A percentile compares a stretch with the other conserved stretches of the same genome.
Evolutionary conservation across 2,329 filamentous ascomycete species (phyloP).

Genomic region (Ceratocystis alfenasii): DNA sequence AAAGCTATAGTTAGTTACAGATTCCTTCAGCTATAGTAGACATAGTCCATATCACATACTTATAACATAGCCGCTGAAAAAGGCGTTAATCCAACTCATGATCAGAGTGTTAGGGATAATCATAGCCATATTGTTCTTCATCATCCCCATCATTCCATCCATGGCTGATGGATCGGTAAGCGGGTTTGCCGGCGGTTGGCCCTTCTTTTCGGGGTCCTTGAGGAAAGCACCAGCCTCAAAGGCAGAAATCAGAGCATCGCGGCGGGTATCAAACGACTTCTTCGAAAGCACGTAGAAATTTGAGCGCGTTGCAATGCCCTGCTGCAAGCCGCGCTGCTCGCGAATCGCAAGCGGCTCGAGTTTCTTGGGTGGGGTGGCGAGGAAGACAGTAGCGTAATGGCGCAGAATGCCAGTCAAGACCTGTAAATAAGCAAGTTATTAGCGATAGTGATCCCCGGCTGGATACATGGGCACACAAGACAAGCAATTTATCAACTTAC

Average conservation of each 20-base stretch:
- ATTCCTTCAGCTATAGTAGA: background rate
- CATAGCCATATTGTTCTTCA: slow-evolving; percentile 99
- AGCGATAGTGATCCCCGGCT: background rate
- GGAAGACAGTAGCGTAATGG: slow-evolving; percentile 89
- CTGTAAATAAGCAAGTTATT: slow-evolving; percentile 26
- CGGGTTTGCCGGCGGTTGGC: slow-evolving; percentile 81
- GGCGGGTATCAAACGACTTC: slow-evolving; percentile 65
- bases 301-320: slow-evolving; percentile 69
- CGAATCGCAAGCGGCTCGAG: slow-evolving; percentile 62
- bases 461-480: background rate
- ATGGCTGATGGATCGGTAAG: slow-evolving; percentile 92
- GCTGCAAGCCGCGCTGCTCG: slow-evolving; percentile 74
- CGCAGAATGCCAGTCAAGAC: slow-evolving; percentile 89
- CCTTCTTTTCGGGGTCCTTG: slow-evolving; percentile 75
- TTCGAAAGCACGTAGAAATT: slow-evolving; percentile 72
- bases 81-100: slow-evolving; percentile 99
- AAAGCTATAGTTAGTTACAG: background rate
- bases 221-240: slow-evolving; percentile 81
- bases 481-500: slow-evolving; percentile 27
- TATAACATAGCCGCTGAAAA: slow-evolving; percentile 96
- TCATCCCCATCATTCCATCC: slow-evolving; percentile 99
- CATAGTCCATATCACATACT: slow-evolving; percentile 40
- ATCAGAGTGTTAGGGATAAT: slow-evolving; percentile 98
- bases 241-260: slow-evolving; percentile 65
- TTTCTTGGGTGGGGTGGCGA: slow-evolving; percentile 74